Percentiles rank a stretch among this genome's conserved stretches.
Evolutionary conservation across 768 basidiomycete genomes (phyloP).

Genomic region (Udeniomyces megalosporus): DNA sequence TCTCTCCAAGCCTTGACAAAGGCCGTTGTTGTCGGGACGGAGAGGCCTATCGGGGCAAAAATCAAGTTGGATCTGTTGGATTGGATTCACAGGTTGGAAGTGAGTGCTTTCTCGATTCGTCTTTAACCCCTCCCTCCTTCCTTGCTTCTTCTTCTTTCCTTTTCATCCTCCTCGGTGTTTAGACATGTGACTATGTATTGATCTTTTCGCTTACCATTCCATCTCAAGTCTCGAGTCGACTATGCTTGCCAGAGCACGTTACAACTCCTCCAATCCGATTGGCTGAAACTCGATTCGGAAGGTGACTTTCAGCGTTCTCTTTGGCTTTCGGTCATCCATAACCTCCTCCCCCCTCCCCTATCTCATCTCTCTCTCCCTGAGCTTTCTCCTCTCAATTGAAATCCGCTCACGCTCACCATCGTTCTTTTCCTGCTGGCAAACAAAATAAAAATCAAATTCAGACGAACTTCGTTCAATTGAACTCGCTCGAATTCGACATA

Average conservation of each 20-base stretch:
- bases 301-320: background rate
- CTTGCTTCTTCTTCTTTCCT: background rate
- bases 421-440: background rate
- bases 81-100: constrained; percentile 26
- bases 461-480: constrained; percentile 47
- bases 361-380: background rate
- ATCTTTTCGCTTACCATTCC: background rate
- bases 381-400: background rate
- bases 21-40: constrained; percentile 19
- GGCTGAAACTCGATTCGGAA: constrained; percentile 19
- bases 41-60: constrained; percentile 19
- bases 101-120: too few species aligned
- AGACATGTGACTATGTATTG: too few species aligned
- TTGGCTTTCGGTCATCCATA: background rate
- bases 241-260: constrained; percentile 15
- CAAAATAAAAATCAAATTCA: too few species aligned
- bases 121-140: background rate
- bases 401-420: background rate
- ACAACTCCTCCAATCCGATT: constrained; percentile 20
- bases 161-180: constrained; percentile 10
- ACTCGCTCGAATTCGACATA: constrained; percentile 63
- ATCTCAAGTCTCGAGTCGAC: constrained; percentile 11
- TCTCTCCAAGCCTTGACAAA: constrained; percentile 23
- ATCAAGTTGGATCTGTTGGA: constrained; percentile 27
- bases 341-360: background rate